These are phyloP conservation scores for Ophiostoma novo-ulmi DNA, from an alignment of 2,329 filamentous ascomycete species.

Conservation along the genomic window DNA sequence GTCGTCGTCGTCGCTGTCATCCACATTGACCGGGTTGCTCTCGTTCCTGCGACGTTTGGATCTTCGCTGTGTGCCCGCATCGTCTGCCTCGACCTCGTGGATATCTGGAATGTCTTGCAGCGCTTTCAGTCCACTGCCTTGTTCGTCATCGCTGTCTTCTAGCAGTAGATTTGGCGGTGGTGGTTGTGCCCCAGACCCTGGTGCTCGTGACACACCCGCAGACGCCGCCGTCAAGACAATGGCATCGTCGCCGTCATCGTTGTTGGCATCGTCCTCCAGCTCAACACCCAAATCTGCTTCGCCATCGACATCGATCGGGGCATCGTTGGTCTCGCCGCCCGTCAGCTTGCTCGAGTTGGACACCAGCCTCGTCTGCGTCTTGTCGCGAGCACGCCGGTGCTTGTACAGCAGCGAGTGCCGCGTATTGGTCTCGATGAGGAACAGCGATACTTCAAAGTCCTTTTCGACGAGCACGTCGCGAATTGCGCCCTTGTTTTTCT, in stretches of 20 bases:
- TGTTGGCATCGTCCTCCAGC: neutral
- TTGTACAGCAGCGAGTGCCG: conserved; percentile 83
- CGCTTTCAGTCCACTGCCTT: neutral
- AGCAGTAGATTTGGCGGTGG: conserved; percentile 46
- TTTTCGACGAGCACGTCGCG: conserved; percentile 86
- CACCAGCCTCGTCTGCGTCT: conserved; percentile 46
- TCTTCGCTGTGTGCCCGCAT: conserved; percentile 29
- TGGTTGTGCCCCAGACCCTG: conserved; percentile 29
- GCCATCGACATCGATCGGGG: conserved; percentile 49
- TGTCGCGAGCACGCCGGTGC: conserved; percentile 69
- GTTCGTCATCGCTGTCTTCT: conserved; percentile 29
- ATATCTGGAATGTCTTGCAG: conserved; percentile 25
- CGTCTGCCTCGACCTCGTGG: neutral
- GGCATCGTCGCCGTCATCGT: conserved; percentile 46
- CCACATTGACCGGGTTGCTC: conserved; percentile 30
- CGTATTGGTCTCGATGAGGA: conserved; percentile 78
- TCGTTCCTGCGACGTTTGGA: conserved; percentile 33
- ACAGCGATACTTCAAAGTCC: conserved; percentile 93
- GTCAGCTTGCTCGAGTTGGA: conserved; percentile 61
- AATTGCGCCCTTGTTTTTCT: conserved; percentile 67
- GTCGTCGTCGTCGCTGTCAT: conserved; percentile 34
- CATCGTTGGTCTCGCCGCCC: conserved; percentile 49
- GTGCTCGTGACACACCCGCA: neutral
- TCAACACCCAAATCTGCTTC: conserved; percentile 15
- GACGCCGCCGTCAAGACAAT: conserved; percentile 40